These are phyloP conservation scores for Yarrowia deformans DNA, from an alignment of 805 yeast genomes.

Conservation along the genomic window DNA sequence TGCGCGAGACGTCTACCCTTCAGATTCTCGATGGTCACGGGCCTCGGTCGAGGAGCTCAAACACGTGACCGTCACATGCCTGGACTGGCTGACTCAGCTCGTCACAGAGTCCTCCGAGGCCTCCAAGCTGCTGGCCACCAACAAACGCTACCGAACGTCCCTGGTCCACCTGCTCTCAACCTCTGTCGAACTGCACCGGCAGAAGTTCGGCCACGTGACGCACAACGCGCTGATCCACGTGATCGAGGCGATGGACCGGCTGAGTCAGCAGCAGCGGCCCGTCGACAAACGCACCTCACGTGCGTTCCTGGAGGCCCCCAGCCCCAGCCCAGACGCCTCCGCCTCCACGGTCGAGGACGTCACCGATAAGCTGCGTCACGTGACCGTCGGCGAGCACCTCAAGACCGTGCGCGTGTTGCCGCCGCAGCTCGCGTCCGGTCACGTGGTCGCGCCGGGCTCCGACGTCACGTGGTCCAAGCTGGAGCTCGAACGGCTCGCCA, in stretches of 20 bases:
- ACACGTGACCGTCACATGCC: slow-evolving; percentile 15
- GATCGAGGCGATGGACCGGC: slow-evolving; percentile 24
- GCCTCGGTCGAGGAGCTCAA: slow-evolving; percentile 7
- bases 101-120: background rate
- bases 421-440: background rate
- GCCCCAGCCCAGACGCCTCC: background rate
- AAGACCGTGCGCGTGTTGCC: background rate
- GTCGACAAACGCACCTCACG: slow-evolving; percentile 24
- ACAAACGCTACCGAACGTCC: slow-evolving; percentile 26
- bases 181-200: slow-evolving; percentile 7
- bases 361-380: slow-evolving; percentile 17
- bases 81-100: slow-evolving; percentile 15
- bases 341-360: background rate
- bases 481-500: slow-evolving; percentile 13
- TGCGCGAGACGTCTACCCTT: slow-evolving; percentile 15
- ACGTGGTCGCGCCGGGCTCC: background rate
- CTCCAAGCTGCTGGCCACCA: slow-evolving; percentile 4
- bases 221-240: slow-evolving; percentile 20
- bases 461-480: slow-evolving; percentile 24
- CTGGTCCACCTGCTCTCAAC: slow-evolving; percentile 21
- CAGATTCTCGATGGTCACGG: slow-evolving; percentile 7
- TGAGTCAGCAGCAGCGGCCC: slow-evolving; percentile 6
- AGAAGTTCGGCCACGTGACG: slow-evolving; percentile 20
- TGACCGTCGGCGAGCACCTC: slow-evolving; percentile 10
- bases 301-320: slow-evolving; percentile 16